Conservation (phyloP, 179 eudicot genomes). For the Camellia oleifera region DNA sequence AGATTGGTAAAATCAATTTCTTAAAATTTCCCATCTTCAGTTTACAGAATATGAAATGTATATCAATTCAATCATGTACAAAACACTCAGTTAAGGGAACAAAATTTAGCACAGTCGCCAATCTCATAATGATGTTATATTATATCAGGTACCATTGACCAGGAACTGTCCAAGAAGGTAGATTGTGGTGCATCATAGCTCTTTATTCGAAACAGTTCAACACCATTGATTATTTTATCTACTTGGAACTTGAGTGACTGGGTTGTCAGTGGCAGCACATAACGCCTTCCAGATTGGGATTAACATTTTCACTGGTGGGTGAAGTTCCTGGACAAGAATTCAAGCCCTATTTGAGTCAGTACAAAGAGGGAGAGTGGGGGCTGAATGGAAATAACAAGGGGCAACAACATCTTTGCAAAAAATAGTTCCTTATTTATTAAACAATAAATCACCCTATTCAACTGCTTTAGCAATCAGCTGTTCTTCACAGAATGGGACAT, state of each 20-base stretch:
- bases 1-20: too few relatives aligned
- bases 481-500: too few relatives aligned
- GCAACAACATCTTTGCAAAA: not conserved
- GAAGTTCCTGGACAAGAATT: slow-evolving; percentile 46
- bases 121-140: too few relatives aligned
- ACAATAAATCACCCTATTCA: not conserved
- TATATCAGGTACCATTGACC: too few relatives aligned
- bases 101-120: too few relatives aligned
- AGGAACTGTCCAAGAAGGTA: too few relatives aligned
- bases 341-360: slow-evolving; percentile 2
- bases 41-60: not conserved
- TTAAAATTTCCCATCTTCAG: not conserved
- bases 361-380: not conserved
- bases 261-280: slow-evolving; percentile 46
- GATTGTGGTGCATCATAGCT: not conserved
- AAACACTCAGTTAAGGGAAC: too few relatives aligned
- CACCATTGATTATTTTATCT: not conserved
- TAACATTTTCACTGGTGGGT: slow-evolving; percentile 74
- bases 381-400: too few relatives aligned
- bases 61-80: too few relatives aligned
- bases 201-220: not conserved
- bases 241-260: slow-evolving; percentile 5
- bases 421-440: not conserved
- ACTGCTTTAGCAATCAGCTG: not conserved
- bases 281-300: slow-evolving; percentile 84